A percentile compares a stretch with the other conserved stretches of the same genome.
Conservation (phyloP, 2,329 filamentous ascomycete species). For the Verticillium klebahnii region DNA sequence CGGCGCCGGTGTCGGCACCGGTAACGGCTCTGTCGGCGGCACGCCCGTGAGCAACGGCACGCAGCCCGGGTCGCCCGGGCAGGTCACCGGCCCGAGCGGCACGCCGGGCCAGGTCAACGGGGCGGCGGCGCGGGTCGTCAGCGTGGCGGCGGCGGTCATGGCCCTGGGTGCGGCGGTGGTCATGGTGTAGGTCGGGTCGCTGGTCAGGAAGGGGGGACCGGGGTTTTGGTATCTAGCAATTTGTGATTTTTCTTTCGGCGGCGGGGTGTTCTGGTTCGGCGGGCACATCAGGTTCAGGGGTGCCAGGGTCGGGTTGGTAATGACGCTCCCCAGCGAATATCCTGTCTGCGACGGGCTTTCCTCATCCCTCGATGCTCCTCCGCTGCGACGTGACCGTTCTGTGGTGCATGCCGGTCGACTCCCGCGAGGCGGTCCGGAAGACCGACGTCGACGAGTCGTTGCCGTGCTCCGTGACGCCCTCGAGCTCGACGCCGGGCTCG, state of each 20-base stretch:
- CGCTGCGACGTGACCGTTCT: not conserved
- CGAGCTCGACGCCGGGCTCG: not conserved
- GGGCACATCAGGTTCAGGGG: not conserved
- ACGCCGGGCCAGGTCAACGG: not conserved
- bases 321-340: not conserved
- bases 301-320: not conserved
- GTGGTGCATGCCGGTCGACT: not conserved
- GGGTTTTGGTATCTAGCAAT: not conserved
- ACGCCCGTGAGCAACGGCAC: not conserved
- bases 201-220: no score
- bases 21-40: not conserved
- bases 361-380: not conserved
- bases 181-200: not conserved
- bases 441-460: conserved; percentile 59
- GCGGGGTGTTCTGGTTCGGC: not conserved
- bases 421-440: conserved; percentile 49
- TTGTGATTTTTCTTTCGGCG: not conserved
- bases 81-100: not conserved
- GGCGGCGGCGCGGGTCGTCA: not conserved
- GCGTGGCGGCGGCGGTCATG: conserved; percentile 3
- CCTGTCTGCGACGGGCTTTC: not conserved
- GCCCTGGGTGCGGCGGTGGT: not conserved
- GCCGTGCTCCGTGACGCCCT: conserved; percentile 35
- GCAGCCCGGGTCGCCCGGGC: not conserved
- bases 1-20: not conserved